Evolutionary conservation across 371 early-diverging fungal species (phyloP).

Genomic region (Batkoa obscura): DNA sequence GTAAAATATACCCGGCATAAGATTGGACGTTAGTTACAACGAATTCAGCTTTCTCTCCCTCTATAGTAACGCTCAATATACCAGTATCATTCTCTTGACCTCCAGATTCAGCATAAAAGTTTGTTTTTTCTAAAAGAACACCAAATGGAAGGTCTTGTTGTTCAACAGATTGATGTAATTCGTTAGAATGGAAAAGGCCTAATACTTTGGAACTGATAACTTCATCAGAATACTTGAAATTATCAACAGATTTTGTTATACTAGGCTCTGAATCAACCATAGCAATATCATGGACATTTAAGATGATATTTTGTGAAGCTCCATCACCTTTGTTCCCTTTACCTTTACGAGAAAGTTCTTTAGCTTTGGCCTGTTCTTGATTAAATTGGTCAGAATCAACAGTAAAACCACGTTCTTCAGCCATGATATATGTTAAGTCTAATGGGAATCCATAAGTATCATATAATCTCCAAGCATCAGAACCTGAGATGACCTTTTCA

Average conservation of each 20-base stretch:
- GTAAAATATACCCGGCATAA: slow-evolving; percentile 93
- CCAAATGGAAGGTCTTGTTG: slow-evolving; percentile 30
- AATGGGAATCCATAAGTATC: slow-evolving; percentile 99
- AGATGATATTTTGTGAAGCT: slow-evolving; percentile 31
- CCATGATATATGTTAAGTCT: slow-evolving; percentile 96
- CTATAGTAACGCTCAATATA: slow-evolving; percentile 47
- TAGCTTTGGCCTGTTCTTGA: slow-evolving; percentile 63
- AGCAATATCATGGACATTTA: slow-evolving; percentile 85
- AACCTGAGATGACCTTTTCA: slow-evolving; percentile 50
- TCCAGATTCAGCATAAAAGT: slow-evolving; percentile 98
- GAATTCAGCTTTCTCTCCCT: slow-evolving; percentile 35
- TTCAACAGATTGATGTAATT: slow-evolving; percentile 26
- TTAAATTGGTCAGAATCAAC: slow-evolving; percentile 82
- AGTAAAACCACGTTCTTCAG: slow-evolving; percentile 80
- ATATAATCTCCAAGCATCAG: slow-evolving; percentile 94
- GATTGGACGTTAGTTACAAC: slow-evolving; percentile 89
- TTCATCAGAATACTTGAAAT: slow-evolving; percentile 57
- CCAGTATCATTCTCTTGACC: slow-evolving; percentile 99
- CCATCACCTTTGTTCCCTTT: slow-evolving; percentile 31
- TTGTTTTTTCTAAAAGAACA: slow-evolving; percentile 89
- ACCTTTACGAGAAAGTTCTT: slow-evolving; percentile 51
- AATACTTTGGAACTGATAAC: slow-evolving; percentile 47
- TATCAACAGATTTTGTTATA: slow-evolving; percentile 79
- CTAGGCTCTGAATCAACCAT: slow-evolving; percentile 49
- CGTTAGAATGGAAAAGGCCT: slow-evolving; percentile 43